A percentile compares a stretch with the other conserved stretches of the same genome.
phyloP scores from a whole-genome alignment of 495 filamentous ascomycete genomes.

The Entonaema liquescens region DNA sequence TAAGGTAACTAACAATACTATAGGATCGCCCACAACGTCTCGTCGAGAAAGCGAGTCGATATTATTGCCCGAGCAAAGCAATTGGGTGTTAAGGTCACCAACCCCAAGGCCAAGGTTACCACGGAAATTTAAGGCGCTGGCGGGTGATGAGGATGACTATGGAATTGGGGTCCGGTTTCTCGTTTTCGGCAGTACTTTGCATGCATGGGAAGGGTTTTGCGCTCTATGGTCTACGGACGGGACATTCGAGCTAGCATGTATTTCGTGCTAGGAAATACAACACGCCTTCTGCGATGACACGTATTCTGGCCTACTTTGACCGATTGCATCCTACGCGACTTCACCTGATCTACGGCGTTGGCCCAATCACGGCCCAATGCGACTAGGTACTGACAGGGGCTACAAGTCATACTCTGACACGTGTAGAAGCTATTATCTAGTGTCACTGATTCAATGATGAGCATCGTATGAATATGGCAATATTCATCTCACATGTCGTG shows the following conservation, averaged over 20 bases:
- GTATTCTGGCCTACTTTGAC: conserved; percentile 30
- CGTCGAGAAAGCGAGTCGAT: conserved; percentile 96
- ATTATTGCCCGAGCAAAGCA: conserved; percentile 97
- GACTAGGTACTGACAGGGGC: conserved; percentile 7
- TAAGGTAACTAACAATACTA: conserved; percentile 34
- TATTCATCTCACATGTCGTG: background rate
- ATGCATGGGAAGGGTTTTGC: conserved; percentile 51
- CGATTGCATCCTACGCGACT: conserved; percentile 22
- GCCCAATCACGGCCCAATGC: conserved; percentile 21
- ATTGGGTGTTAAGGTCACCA: conserved; percentile 98
- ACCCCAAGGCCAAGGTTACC: conserved; percentile 97
- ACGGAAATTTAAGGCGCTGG: conserved; percentile 80
- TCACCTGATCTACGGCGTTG: conserved; percentile 4
- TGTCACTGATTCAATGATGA: background rate
- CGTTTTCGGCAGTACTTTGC: conserved; percentile 49
- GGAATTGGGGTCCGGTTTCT: conserved; percentile 47
- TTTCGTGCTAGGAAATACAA: conserved; percentile 49
- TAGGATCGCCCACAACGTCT: conserved; percentile 96
- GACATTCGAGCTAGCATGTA: conserved; percentile 47
- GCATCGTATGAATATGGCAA: conserved; percentile 6
- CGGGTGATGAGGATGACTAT: conserved; percentile 38
- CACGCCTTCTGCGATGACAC: conserved; percentile 48
- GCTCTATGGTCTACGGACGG: conserved; percentile 49
- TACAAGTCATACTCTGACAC: conserved; percentile 30
- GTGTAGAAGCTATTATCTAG: conserved; percentile 15